Conservation (phyloP, 306 rosid species). For the Fagus sylvatica region DNA sequence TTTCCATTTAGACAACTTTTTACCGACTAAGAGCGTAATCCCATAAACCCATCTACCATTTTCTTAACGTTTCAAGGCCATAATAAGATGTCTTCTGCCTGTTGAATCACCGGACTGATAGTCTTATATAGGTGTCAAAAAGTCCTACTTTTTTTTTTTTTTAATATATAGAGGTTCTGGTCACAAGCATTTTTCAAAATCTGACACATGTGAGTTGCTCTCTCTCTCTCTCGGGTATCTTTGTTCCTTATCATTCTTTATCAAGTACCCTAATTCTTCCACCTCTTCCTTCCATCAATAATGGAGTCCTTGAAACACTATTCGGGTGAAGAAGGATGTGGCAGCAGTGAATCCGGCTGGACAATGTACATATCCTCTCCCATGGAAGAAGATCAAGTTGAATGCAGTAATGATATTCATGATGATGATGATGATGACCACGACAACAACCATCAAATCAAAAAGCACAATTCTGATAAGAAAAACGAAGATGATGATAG, state of each 20-base stretch:
- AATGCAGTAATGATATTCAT: constrained; percentile 36
- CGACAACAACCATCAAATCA: constrained; percentile 1
- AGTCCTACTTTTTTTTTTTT: too few species aligned
- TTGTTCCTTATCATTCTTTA: not conserved
- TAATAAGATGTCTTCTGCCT: too few species aligned
- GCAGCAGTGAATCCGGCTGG: constrained; percentile 95
- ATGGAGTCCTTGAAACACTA: not conserved
- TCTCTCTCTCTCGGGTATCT: not conserved
- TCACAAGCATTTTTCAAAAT: not conserved
- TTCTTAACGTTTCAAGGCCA: too few species aligned
- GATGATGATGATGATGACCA: constrained; percentile 14
- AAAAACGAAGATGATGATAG: constrained; percentile 52
- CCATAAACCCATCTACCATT: too few species aligned
- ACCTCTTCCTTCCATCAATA: not conserved
- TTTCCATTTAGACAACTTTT: too few species aligned
- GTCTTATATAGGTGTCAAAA: too few species aligned
- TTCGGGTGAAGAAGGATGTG: constrained; percentile 31
- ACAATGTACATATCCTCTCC: constrained; percentile 75
- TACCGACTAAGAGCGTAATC: too few species aligned
- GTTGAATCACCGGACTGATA: too few species aligned
- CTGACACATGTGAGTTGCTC: not conserved
- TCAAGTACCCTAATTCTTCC: not conserved
- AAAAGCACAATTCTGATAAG: not conserved
- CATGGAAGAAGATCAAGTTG: constrained; percentile 58
- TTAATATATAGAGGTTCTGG: not conserved